Evolutionary conservation across 2,329 filamentous ascomycete genomes (phyloP), one percentile per base, ranked within the genome.

Genomic region (Aspergillus amoenus): DNA sequence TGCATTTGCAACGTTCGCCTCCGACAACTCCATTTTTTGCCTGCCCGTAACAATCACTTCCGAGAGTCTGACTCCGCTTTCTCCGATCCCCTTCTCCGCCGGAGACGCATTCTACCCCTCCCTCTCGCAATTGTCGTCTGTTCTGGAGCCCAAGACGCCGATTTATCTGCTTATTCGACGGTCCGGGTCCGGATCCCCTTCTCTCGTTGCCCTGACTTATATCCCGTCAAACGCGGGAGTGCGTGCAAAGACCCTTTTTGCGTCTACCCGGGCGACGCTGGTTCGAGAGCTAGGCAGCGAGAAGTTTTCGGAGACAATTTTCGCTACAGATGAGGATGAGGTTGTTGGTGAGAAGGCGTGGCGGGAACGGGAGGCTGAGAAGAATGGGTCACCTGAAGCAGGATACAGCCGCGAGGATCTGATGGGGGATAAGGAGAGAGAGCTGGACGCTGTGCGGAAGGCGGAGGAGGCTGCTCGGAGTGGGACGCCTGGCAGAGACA

Each of bases 161-260:
- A 75, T 83, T 51, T 88, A 87, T 73, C 79, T 88, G 56, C 77
- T 88, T 54, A 78, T 88, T 61, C 84, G 85, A 58, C 78, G 79
- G 52, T 73, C 80, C 2, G 61, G 58, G 11, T 49, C 58, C 1
- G 55, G 60, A 3, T 61, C 65, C 30, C 66, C 64, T 37, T 65
- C 65, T 37, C 69, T 79, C 34, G 74, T 83, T 40, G 84, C 84
- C 2, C 70, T 88, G 30, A 87, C 85, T 39, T 88, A 86, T 66
- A 83, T 88, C 22, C 85, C 85, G 7, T 83, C 84, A 58, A 76
- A 84, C 45, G 84, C 85, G 5, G 83, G 83, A 0, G 85, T 88
- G 39, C 82, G 85, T 37, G 80, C 85, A 59, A 88, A 88, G 73
- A 88, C 84, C 70, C 80, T 88, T 34, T 87, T 87, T 71, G 85